phyloP scores from a whole-genome alignment of 179 eudicot species.

The Camellia oleifera region DNA sequence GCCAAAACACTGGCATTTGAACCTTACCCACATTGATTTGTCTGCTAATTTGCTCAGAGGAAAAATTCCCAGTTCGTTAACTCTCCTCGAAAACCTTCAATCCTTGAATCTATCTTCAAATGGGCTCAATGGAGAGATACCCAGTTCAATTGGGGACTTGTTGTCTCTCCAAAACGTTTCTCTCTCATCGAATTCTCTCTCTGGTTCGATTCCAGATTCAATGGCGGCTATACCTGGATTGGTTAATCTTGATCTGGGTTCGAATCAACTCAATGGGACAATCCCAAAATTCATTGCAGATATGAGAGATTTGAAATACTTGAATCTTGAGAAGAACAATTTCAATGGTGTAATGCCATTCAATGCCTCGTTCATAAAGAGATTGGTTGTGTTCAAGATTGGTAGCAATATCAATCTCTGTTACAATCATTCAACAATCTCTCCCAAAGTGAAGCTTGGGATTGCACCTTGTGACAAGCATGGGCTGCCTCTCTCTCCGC shows the following conservation, averaged over 20 bases:
- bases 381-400: slow-evolving; percentile 56
- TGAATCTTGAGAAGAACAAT: slow-evolving; percentile 75
- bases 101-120: slow-evolving; percentile 58
- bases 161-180: slow-evolving; percentile 45
- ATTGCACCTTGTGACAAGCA: slow-evolving; percentile 80
- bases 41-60: slow-evolving; percentile 57
- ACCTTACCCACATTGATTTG: slow-evolving; percentile 58
- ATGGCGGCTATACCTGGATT: slow-evolving; percentile 42
- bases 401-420: slow-evolving; percentile 72
- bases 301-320: slow-evolving; percentile 57
- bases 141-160: slow-evolving; percentile 67
- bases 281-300: slow-evolving; percentile 57
- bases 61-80: slow-evolving; percentile 44
- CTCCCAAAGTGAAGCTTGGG: slow-evolving; percentile 75
- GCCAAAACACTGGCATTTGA: slow-evolving; percentile 62
- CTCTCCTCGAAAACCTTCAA: slow-evolving; percentile 43
- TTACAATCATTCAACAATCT: slow-evolving; percentile 53
- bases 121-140: slow-evolving; percentile 51
- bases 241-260: slow-evolving; percentile 65
- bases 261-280: slow-evolving; percentile 70
- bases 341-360: slow-evolving; percentile 89
- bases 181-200: slow-evolving; percentile 50
- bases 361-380: slow-evolving; percentile 62
- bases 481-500: slow-evolving; percentile 66
- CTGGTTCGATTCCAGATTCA: slow-evolving; percentile 66